Conservation (phyloP, 2,329 filamentous ascomycete species). For the Cylindrodendrum hubeiense region DNA sequence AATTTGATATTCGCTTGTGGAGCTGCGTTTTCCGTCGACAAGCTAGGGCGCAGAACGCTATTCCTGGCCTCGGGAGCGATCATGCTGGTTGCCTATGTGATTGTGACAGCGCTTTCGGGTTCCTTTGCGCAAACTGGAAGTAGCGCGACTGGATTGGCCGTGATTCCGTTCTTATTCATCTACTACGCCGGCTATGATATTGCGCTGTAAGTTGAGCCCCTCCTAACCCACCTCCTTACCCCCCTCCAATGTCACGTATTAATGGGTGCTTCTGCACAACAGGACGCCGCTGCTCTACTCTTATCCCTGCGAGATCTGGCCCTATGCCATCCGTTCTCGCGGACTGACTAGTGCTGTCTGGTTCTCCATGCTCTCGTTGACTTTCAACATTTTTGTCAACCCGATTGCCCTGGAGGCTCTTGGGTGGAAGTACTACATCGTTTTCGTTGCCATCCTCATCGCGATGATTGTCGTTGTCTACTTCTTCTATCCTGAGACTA, state of each 20-base stretch:
- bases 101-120: not conserved
- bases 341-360: conserved; percentile 1
- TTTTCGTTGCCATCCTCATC: conserved; percentile 49
- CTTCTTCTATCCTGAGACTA: conserved; percentile 14
- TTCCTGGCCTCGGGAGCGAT: not conserved
- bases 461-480: conserved; percentile 3
- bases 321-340: not conserved
- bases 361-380: not conserved
- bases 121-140: not conserved
- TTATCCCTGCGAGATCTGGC: conserved; percentile 18
- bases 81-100: not conserved
- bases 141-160: not conserved
- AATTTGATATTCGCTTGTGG: not conserved
- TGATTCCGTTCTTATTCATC: conserved; percentile 2
- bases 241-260: not conserved
- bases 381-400: conserved; percentile 51
- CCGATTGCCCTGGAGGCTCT: conserved; percentile 53
- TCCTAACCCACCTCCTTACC: not conserved
- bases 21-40: not conserved
- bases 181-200: not conserved
- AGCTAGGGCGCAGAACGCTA: not conserved
- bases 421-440: conserved; percentile 55
- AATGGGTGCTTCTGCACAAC: not conserved
- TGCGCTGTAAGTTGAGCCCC: not conserved
- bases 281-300: not conserved